Percentiles rank a stretch among this genome's conserved stretches.
These are phyloP conservation scores for Fusarium sarcochroum DNA, from an alignment of 2,329 filamentous ascomycete species.

Conservation along the genomic window DNA sequence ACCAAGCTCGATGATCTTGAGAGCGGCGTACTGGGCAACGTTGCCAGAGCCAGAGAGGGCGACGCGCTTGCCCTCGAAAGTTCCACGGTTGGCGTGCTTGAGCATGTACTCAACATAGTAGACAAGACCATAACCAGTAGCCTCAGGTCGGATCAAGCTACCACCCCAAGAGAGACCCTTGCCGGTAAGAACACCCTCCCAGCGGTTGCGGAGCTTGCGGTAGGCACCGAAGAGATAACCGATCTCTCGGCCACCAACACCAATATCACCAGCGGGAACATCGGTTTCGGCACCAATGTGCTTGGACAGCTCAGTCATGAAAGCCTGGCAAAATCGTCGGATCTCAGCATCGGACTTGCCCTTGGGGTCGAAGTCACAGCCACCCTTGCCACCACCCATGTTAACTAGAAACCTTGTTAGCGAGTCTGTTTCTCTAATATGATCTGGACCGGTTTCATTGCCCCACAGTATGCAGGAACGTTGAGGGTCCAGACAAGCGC, in stretches of 20 bases:
- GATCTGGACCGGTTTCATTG: slow-evolving; percentile 4
- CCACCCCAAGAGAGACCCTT: slow-evolving; percentile 97
- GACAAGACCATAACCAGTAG: slow-evolving; percentile 95
- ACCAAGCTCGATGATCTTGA: slow-evolving; percentile 97
- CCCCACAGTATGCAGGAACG: slow-evolving; percentile 38
- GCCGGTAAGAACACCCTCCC: slow-evolving; percentile 96
- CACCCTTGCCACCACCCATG: slow-evolving; percentile 98
- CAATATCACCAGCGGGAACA: slow-evolving; percentile 97
- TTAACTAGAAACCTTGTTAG: slow-evolving; percentile 54
- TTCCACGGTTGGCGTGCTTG: slow-evolving; percentile 86
- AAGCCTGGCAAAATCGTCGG: slow-evolving; percentile 94
- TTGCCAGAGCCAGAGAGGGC: slow-evolving; percentile 98
- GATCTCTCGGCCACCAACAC: slow-evolving; percentile 91
- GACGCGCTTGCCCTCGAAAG: slow-evolving; percentile 91
- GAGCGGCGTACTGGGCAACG: slow-evolving; percentile 96
- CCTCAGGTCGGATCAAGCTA: slow-evolving; percentile 93
- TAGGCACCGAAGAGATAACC: slow-evolving; percentile 97
- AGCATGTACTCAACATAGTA: slow-evolving; percentile 99
- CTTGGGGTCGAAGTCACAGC: slow-evolving; percentile 98
- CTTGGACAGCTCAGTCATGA: slow-evolving; percentile 95
- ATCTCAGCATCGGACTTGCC: slow-evolving; percentile 98
- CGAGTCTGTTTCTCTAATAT: slow-evolving; percentile 13
- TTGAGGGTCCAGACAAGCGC: slow-evolving; percentile 1
- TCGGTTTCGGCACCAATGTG: slow-evolving; percentile 98
- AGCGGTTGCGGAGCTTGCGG: slow-evolving; percentile 87